Evolutionary conservation across 345 rosid species (phyloP).

Genomic region (Eutrema heterophyllum): DNA sequence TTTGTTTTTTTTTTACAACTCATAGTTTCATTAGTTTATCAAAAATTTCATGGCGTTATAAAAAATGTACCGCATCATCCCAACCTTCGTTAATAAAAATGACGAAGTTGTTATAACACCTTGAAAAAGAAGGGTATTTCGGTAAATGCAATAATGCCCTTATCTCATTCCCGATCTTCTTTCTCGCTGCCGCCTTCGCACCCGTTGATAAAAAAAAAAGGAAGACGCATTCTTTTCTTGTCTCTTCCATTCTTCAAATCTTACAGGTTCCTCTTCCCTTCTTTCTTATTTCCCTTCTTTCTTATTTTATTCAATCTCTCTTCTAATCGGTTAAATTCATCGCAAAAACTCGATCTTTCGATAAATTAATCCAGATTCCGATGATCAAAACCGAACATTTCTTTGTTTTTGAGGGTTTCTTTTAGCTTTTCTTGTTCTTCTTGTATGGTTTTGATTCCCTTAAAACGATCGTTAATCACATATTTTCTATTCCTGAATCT

Average conservation of each 20-base stretch:
- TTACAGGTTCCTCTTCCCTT: not conserved
- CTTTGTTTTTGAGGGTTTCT: not conserved
- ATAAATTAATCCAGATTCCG: not conserved
- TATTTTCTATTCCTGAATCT: conserved; percentile 21
- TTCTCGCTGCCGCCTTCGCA: conserved; percentile 12
- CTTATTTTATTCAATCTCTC: not conserved
- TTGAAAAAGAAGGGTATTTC: not conserved
- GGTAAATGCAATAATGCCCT: conserved; percentile 8
- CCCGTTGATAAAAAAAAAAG: conserved; percentile 6
- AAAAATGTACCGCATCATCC: not conserved
- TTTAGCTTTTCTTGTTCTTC: not conserved
- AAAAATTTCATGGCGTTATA: not conserved
- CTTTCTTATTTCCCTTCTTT: no score
- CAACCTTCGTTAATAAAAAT: not conserved
- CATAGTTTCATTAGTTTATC: no score
- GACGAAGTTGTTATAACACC: no score
- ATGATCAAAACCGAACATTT: conserved; percentile 4
- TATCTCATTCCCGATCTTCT: conserved; percentile 14
- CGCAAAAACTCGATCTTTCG: not conserved
- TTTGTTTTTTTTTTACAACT: no score
- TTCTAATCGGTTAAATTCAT: not conserved
- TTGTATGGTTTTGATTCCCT: conserved; percentile 24
- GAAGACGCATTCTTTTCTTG: conserved; percentile 16
- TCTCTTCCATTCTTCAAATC: conserved; percentile 18
- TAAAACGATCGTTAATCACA: not conserved